Base-by-base conservation (phyloP, 2,329 filamentous ascomycete species). In the Claviceps sp. region DNA sequence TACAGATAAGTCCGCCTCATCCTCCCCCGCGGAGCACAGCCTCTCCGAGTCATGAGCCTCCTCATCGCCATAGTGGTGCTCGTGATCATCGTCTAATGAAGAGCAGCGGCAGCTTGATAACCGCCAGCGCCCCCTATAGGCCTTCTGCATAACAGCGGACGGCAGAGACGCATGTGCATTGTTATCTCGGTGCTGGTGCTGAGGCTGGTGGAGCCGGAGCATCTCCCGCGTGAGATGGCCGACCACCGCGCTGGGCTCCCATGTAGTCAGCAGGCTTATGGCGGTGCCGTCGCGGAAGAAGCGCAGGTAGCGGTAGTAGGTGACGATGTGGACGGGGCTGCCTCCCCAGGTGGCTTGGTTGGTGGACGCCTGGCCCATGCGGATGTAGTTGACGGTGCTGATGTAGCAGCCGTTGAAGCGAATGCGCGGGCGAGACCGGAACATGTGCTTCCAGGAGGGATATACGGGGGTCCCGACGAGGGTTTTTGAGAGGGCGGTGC, bases 331-430 rank as follows among this genome's bases (percentile, higher is more conserved):
- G 38, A 97, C 85, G 8, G 90, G 90, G 37, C 52, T 52, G 24
- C 79, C 84, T 61, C 73, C 72, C 88, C 90, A 95, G 1, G 86
- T 84, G 18, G 85, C 70, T 51, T 82, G 82, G 57, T 82, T 84
- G 20, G 79, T 76, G 3, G 81, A 83, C 11, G 83, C 76, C 54
- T 85, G 85, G 36, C 93, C 93, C 0, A 88, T 73, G 24, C 93
- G 86, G 48, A 88, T 82, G 69, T 98, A 98, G 70, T 97, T 97
- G 54, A 95, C 89, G 0, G 91, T 97, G 66, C 83, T 88, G 67
- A 98, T 97, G 71, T 98, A 98, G 68, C 89, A 86, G 26, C 93
- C 93, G 61, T 93, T 93, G 74, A 95, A 98, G 53, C 93, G 87
- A 54, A 97, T 77, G 44, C 93, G 84, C 2, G 93, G 91, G 14